Evolutionary conservation across 805 yeast genomes (phyloP).

Genomic region (Pichia sporocuriosa): DNA sequence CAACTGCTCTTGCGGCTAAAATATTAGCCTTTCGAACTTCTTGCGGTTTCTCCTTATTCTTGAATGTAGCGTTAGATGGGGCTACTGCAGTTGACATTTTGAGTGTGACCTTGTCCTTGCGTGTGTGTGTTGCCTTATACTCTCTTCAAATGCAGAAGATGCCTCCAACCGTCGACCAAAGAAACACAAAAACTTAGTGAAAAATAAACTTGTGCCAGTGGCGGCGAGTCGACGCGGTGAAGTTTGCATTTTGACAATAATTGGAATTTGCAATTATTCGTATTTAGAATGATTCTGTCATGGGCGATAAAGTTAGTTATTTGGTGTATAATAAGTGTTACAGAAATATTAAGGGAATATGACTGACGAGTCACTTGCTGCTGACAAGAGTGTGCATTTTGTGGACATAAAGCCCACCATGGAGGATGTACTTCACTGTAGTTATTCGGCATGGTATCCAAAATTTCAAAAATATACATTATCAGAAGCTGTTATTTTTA

Average conservation of each 20-base stretch:
- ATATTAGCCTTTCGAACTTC: constrained; percentile 88
- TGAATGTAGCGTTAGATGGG: constrained; percentile 69
- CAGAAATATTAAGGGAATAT: background rate
- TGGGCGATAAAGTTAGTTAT: too few species aligned
- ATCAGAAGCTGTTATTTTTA: constrained; percentile 47
- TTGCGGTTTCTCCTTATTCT: constrained; percentile 89
- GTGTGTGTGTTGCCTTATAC: background rate
- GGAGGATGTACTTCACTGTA: constrained; percentile 43
- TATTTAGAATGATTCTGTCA: too few species aligned
- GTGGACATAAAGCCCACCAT: constrained; percentile 24
- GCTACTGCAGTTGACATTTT: constrained; percentile 11
- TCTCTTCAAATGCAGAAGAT: background rate
- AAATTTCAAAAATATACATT: constrained; percentile 37
- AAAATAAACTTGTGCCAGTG: background rate
- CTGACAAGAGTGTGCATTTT: too few species aligned
- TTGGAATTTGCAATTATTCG: too few species aligned
- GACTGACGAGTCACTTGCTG: too few species aligned
- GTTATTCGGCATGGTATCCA: constrained; percentile 55
- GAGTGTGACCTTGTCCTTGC: background rate
- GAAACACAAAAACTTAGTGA: too few species aligned
- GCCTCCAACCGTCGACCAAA: too few species aligned
- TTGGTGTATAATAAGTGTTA: background rate
- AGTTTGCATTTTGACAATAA: too few species aligned
- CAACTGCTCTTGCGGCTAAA: constrained; percentile 88
- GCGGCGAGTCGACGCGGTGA: background rate